phyloP scores from a whole-genome alignment of 305 asterid species.

The Fraxinus xanthoxyloides region DNA sequence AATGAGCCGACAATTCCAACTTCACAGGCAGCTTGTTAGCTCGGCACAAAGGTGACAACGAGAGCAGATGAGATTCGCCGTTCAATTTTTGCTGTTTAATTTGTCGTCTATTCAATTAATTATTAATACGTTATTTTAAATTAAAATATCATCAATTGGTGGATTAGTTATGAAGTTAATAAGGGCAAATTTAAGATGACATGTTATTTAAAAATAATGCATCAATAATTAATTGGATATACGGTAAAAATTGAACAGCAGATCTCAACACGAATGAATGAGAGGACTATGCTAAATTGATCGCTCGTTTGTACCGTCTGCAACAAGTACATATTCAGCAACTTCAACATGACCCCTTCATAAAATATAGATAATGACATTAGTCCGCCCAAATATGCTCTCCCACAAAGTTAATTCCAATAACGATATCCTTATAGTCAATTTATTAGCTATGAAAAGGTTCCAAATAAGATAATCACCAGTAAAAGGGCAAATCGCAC shows the following conservation, averaged over 20 bases:
- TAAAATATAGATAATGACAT: not conserved
- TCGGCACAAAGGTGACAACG: not conserved
- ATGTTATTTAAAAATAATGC: too few species aligned
- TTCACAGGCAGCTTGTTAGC: not conserved
- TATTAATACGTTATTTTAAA: too few species aligned
- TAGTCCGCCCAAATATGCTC: not conserved
- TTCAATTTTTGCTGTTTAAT: not conserved
- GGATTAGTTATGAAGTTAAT: too few species aligned
- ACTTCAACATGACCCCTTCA: not conserved
- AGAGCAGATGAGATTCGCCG: not conserved
- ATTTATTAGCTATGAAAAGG: not conserved
- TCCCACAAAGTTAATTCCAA: not conserved
- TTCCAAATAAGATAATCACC: not conserved
- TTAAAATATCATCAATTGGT: not conserved
- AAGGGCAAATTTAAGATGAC: too few species aligned
- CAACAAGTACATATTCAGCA: not conserved
- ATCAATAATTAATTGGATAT: too few species aligned
- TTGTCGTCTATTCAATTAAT: too few species aligned
- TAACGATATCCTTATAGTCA: not conserved
- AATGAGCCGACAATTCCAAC: not conserved
- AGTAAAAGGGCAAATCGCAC: not conserved
- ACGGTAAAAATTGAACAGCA: too few species aligned
- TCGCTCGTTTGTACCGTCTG: not conserved
- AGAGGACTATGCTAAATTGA: not conserved
- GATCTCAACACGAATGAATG: too few species aligned